A percentile compares a stretch with the other conserved stretches of the same genome.
Conservation (phyloP, 352 stramenopile genomes). For the Pelagophyceae sp. region DNA sequence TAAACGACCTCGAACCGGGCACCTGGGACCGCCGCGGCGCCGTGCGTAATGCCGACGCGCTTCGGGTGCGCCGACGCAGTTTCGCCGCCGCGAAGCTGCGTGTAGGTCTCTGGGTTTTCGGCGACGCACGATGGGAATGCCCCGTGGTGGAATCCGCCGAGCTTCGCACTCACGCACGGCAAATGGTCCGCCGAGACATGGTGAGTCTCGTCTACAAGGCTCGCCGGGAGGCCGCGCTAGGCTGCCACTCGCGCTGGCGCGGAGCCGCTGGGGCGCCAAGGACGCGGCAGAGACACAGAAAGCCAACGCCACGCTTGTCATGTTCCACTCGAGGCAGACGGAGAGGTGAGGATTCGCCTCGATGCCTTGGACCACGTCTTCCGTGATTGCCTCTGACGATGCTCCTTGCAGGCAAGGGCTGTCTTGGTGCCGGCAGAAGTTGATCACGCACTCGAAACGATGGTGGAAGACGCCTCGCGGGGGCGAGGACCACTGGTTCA, state of each 20-base stretch:
- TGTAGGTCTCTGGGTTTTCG: background rate
- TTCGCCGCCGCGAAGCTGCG: background rate
- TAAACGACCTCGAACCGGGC: background rate
- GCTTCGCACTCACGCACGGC: background rate
- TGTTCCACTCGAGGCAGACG: background rate
- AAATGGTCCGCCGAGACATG: conserved; percentile 8
- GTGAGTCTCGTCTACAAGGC: no score
- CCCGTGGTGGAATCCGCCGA: background rate
- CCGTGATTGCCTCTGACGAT: no score
- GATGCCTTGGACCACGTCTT: no score
- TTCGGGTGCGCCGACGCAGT: no score
- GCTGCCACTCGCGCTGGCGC: background rate
- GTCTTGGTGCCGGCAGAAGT: background rate
- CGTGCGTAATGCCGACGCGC: no score
- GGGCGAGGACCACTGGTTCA: background rate
- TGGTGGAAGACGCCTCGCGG: background rate
- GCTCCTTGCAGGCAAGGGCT: background rate
- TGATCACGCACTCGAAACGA: background rate
- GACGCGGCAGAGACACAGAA: background rate
- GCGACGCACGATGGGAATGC: background rate
- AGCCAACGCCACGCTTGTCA: background rate
- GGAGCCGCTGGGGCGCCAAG: conserved; percentile 4
- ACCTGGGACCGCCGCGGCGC: background rate
- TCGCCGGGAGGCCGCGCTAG: no score
- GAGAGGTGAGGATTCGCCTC: no score